Conservation (phyloP, 805 yeast genomes). For the Kodamaea lidongshanica region DNA sequence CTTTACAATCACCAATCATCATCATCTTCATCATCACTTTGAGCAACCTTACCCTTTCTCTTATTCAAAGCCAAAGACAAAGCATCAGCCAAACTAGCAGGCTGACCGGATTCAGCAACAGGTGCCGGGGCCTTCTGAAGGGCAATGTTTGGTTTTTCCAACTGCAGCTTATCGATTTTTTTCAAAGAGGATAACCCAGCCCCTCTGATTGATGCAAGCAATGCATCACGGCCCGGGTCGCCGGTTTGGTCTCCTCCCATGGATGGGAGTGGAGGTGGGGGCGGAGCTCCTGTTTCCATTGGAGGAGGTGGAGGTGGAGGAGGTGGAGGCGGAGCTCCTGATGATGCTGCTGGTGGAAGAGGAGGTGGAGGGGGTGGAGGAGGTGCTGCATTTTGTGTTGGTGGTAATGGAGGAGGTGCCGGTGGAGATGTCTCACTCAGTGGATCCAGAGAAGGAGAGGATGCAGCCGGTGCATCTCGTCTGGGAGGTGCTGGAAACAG, state of each 20-base stretch:
- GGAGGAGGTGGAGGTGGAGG: constrained; percentile 9
- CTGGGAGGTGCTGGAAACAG: too few relatives aligned
- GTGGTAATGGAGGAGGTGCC: constrained; percentile 13
- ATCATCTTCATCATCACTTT: constrained; percentile 79
- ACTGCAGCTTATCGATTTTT: constrained; percentile 75
- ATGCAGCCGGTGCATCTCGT: constrained; percentile 7
- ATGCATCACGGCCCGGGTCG: constrained; percentile 68
- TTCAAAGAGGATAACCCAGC: constrained; percentile 63
- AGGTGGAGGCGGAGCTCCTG: constrained; percentile 12
- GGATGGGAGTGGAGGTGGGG: constrained; percentile 13
- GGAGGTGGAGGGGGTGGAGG: constrained; percentile 11
- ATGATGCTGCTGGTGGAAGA: constrained; percentile 11
- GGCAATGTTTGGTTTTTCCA: constrained; percentile 71
- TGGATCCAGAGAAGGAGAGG: neutral
- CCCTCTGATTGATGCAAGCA: constrained; percentile 78
- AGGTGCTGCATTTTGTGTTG: constrained; percentile 6
- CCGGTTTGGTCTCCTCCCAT: constrained; percentile 28
- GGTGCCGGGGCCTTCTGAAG: constrained; percentile 48
- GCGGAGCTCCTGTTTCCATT: constrained; percentile 8
- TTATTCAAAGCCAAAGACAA: constrained; percentile 77
- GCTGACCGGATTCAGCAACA: constrained; percentile 43
- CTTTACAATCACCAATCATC: constrained; percentile 40
- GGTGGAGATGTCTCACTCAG: constrained; percentile 9
- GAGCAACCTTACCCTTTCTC: constrained; percentile 76
- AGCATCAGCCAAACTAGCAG: constrained; percentile 76